A percentile compares a stretch with the other conserved stretches of the same genome.
Conservation (phyloP, 2,329 filamentous ascomycete species). For the Zasmidium citrigriseum region DNA sequence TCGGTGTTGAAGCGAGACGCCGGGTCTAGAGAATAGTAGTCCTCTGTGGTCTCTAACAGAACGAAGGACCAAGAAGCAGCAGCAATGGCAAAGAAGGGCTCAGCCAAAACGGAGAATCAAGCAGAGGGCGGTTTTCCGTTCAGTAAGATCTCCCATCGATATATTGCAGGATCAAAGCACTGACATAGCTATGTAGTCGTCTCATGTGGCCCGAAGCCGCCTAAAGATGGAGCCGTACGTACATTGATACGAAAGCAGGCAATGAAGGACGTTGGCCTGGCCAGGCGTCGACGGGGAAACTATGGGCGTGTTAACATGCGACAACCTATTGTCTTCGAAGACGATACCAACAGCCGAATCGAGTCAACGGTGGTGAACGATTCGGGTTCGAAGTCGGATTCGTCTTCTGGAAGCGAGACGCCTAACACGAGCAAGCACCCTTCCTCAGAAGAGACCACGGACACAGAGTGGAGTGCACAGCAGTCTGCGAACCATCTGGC, state of each 20-base stretch:
- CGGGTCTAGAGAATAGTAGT: no score
- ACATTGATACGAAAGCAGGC: slow-evolving; percentile 41
- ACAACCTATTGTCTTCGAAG: neutral
- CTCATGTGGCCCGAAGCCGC: slow-evolving; percentile 25
- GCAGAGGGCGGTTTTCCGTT: neutral
- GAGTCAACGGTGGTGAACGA: neutral
- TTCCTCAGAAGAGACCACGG: neutral
- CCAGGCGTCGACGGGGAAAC: slow-evolving; percentile 22
- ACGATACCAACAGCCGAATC: slow-evolving; percentile 18
- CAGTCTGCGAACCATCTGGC: neutral
- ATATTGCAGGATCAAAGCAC: neutral
- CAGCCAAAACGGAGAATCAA: neutral
- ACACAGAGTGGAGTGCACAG: neutral
- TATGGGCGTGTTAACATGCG: neutral
- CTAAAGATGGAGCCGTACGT: slow-evolving; percentile 25
- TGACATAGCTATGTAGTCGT: slow-evolving; percentile 10
- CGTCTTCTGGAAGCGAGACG: neutral
- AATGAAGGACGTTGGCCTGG: slow-evolving; percentile 40
- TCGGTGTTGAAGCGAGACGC: no score
- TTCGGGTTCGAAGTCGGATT: neutral
- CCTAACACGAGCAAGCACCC: neutral
- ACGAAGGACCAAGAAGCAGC: neutral
- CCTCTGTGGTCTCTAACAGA: no score
- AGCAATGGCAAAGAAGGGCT: neutral
- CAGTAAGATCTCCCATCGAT: neutral